phyloP scores from a whole-genome alignment of 495 filamentous ascomycete species.

The Talaromyces thailandensis region DNA sequence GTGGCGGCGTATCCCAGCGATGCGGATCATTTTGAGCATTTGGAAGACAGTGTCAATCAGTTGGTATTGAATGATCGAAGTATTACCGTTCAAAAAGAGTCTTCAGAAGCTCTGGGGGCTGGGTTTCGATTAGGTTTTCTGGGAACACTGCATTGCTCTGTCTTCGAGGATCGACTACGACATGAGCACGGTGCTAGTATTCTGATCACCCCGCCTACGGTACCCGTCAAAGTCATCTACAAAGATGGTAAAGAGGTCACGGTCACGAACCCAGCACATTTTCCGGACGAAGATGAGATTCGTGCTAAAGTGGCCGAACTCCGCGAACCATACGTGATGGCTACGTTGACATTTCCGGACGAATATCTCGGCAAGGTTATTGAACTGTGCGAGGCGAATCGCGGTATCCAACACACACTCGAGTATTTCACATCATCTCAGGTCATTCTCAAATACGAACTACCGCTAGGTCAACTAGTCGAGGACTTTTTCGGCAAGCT shows the following conservation, averaged over 20 bases:
- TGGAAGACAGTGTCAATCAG: slow-evolving; percentile 93
- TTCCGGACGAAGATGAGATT: slow-evolving; percentile 64
- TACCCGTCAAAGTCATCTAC: slow-evolving; percentile 81
- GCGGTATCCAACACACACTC: slow-evolving; percentile 75
- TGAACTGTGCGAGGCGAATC: slow-evolving; percentile 85
- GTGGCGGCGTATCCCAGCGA: slow-evolving; percentile 93
- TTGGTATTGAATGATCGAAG: slow-evolving; percentile 90
- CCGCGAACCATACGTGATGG: slow-evolving; percentile 78
- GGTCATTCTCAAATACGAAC: slow-evolving; percentile 87
- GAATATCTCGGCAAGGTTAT: slow-evolving; percentile 92
- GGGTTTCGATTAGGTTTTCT: slow-evolving; percentile 92
- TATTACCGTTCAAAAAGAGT: slow-evolving; percentile 87
- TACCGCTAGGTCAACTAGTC: slow-evolving; percentile 81
- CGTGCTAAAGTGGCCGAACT: slow-evolving; percentile 51
- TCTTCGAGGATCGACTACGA: slow-evolving; percentile 92
- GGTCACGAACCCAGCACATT: slow-evolving; percentile 76
- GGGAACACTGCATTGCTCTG: slow-evolving; percentile 94
- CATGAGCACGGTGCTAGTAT: slow-evolving; percentile 93
- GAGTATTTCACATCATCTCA: slow-evolving; percentile 91
- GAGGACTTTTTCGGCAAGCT: slow-evolving; percentile 97
- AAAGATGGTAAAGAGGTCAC: slow-evolving; percentile 61
- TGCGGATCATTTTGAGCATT: slow-evolving; percentile 72
- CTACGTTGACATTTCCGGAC: slow-evolving; percentile 85
- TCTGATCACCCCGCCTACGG: slow-evolving; percentile 93
- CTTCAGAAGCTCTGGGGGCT: slow-evolving; percentile 84